A percentile compares a stretch with the other conserved stretches of the same genome.
These are phyloP conservation scores for Trifolium dubium DNA, from an alignment of 306 rosid species.

Conservation along the genomic window DNA sequence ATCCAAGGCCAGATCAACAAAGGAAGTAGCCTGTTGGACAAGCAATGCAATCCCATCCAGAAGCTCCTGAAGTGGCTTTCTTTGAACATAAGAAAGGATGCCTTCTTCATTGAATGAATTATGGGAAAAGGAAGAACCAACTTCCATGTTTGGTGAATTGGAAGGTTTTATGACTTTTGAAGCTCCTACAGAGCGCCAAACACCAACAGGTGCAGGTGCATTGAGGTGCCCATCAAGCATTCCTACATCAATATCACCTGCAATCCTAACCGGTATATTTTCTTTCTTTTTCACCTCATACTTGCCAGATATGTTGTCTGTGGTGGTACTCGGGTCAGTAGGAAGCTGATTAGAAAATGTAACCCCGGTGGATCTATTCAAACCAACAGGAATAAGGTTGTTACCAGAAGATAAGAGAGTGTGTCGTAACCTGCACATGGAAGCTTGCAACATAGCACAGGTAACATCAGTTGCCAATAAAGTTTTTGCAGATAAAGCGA, in stretches of 20 bases:
- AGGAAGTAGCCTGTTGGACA: slow-evolving; percentile 94
- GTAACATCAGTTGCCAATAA: slow-evolving; percentile 85
- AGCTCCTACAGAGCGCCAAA: slow-evolving; percentile 92
- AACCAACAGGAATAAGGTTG: slow-evolving; percentile 60
- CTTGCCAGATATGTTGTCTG: slow-evolving; percentile 69
- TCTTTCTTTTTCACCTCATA: slow-evolving; percentile 90
- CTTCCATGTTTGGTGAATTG: slow-evolving; percentile 77
- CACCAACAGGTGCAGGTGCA: slow-evolving; percentile 96
- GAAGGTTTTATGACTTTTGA: slow-evolving; percentile 73
- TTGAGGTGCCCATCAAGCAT: slow-evolving; percentile 82
- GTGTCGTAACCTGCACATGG: slow-evolving; percentile 91
- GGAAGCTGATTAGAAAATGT: slow-evolving; percentile 67
- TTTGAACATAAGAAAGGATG: slow-evolving; percentile 83
- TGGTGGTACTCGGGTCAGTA: slow-evolving; percentile 62
- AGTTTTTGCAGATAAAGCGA: slow-evolving; percentile 65
- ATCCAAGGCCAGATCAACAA: slow-evolving; percentile 93
- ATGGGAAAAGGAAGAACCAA: slow-evolving; percentile 77
- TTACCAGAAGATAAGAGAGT: slow-evolving; percentile 69
- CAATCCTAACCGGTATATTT: slow-evolving; percentile 82
- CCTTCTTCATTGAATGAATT: slow-evolving; percentile 84
- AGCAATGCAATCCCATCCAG: slow-evolving; percentile 89
- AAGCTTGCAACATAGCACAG: slow-evolving; percentile 80
- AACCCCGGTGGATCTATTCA: slow-evolving; percentile 59
- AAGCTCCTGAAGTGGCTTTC: slow-evolving; percentile 96
- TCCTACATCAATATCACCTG: slow-evolving; percentile 92